Percentiles rank a stretch among this genome's conserved stretches.
phyloP scores from a whole-genome alignment of 2,329 filamentous ascomycete species.

The Fusarium sp. region DNA sequence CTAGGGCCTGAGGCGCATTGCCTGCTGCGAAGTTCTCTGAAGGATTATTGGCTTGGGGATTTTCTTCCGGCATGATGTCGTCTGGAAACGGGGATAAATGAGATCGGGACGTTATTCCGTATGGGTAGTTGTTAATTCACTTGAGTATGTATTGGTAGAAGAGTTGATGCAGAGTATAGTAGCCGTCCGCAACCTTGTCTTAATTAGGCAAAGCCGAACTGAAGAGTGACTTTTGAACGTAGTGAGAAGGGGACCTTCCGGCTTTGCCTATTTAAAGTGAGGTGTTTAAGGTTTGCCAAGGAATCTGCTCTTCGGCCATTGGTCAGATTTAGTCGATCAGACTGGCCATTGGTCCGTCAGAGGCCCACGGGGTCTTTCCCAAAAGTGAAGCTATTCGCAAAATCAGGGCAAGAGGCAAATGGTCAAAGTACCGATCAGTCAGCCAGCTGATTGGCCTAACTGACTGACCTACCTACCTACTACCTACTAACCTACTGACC shows the following conservation, averaged over 20 bases:
- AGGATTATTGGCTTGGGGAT: too few species aligned
- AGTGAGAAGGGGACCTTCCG: neutral
- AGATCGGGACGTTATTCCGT: accelerated
- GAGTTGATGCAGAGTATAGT: neutral
- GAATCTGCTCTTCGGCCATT: neutral
- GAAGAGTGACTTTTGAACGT: neutral
- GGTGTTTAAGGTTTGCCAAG: neutral
- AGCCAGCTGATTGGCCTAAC: neutral
- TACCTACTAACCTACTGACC: too few species aligned
- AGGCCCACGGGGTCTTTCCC: neutral
- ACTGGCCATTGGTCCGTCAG: neutral
- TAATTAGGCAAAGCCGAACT: neutral
- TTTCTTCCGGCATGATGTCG: neutral
- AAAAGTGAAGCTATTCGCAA: neutral
- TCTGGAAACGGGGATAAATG: accelerated
- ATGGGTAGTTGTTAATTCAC: accelerated
- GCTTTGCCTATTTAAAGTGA: neutral
- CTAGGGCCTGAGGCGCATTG: neutral
- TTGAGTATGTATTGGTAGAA: accelerated
- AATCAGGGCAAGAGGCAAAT: neutral
- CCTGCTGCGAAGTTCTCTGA: neutral
- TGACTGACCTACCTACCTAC: too few species aligned
- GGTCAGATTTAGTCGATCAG: neutral
- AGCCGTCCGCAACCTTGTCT: neutral
- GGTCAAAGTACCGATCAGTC: neutral